Percentiles rank a stretch among this genome's conserved stretches.
Conservation (phyloP, 1,284 basidiomycete genomes). For the Ceratobasidium sp. region DNA sequence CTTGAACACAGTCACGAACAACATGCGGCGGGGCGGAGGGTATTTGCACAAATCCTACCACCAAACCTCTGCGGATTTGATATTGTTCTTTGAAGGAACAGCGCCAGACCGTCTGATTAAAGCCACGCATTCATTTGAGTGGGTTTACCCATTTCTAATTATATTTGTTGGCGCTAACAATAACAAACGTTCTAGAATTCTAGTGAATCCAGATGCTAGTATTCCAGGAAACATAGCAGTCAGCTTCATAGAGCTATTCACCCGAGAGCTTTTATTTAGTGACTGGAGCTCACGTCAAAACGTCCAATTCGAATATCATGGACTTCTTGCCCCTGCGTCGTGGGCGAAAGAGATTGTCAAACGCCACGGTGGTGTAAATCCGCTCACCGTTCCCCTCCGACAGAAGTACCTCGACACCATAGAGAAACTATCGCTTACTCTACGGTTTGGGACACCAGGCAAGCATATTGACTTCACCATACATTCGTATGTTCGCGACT, state of each 20-base stretch:
- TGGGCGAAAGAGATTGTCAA: background rate
- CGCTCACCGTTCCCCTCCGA: background rate
- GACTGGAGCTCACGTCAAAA: background rate
- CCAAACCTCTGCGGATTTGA: too few species aligned
- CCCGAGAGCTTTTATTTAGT: constrained; percentile 9
- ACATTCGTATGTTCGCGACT: background rate
- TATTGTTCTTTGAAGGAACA: too few species aligned
- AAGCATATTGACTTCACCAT: background rate
- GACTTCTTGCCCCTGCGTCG: constrained; percentile 6
- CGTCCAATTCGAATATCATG: background rate
- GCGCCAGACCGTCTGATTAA: too few species aligned
- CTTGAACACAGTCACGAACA: too few species aligned
- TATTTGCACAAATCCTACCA: too few species aligned
- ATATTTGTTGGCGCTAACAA: too few species aligned
- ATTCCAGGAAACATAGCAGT: background rate
- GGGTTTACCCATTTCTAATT: too few species aligned
- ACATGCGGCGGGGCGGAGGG: too few species aligned
- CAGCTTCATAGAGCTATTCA: background rate
- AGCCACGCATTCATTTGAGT: too few species aligned
- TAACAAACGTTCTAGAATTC: background rate
- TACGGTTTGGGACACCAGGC: background rate
- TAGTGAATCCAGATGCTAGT: background rate
- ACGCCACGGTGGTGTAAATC: background rate
- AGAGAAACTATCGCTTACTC: background rate
- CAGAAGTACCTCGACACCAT: background rate